These are phyloP conservation scores for Decorospora gaudefroyi DNA, from an alignment of 2,329 filamentous ascomycete genomes.

Conservation along the genomic window DNA sequence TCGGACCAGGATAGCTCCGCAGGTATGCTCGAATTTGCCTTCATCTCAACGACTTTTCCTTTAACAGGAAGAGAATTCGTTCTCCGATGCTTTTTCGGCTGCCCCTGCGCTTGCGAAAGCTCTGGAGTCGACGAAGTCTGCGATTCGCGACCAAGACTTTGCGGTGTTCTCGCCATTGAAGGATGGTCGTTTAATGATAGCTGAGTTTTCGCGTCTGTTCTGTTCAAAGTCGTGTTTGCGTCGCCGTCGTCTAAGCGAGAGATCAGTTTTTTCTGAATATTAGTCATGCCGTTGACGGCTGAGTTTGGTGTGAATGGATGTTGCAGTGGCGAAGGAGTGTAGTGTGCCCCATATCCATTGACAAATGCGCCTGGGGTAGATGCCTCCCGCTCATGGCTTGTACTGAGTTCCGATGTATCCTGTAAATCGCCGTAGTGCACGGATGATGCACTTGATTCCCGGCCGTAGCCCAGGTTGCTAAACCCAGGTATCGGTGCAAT, in stretches of 20 bases:
- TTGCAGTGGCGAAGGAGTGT: conserved; percentile 38
- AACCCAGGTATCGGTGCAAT: conserved; percentile 41
- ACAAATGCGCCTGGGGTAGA: conserved; percentile 38
- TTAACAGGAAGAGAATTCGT: conserved; percentile 28
- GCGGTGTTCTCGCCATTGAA: conserved; percentile 31
- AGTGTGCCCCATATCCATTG: conserved; percentile 35
- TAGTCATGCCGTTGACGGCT: conserved; percentile 21
- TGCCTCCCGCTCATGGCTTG: conserved; percentile 41
- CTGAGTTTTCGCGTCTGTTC: conserved; percentile 11
- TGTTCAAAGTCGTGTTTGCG: conserved; percentile 18
- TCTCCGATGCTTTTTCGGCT: conserved; percentile 23
- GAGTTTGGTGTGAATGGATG: conserved; percentile 33
- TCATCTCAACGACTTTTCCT: conserved; percentile 33
- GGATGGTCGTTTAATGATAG: conserved; percentile 18
- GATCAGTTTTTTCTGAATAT: conserved; percentile 10
- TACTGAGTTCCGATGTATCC: conserved; percentile 44
- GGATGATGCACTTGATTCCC: conserved; percentile 48
- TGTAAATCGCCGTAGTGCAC: conserved; percentile 46
- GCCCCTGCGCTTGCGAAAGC: conserved; percentile 30
- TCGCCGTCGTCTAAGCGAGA: conserved; percentile 18
- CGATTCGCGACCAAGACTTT: conserved; percentile 28
- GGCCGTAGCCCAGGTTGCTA: conserved; percentile 45
- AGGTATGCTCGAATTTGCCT: conserved; percentile 82
- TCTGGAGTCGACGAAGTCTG: conserved; percentile 43
- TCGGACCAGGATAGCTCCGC: conserved; percentile 70